Base-by-base conservation (phyloP, 495 filamentous ascomycete species). In the Xylaria intraflava region DNA sequence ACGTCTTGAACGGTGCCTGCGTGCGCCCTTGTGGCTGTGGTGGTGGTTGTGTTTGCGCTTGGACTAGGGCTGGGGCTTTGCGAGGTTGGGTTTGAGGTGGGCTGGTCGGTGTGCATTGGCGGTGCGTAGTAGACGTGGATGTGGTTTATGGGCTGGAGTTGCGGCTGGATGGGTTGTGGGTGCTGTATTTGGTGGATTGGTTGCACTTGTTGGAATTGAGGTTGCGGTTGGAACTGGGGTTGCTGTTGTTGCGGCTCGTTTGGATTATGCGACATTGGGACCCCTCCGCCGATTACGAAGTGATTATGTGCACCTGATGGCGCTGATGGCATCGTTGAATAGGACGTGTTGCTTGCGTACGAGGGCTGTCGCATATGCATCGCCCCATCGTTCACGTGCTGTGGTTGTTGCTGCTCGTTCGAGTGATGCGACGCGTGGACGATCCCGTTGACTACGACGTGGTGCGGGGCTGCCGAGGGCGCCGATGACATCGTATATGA, bases 71-170 rank as follows among this genome's bases (percentile, higher is more conserved):
- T 41, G 2, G 7, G 38, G 11, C 2, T 16, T 6, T 29, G 36
- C 17, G 48, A 24, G 2, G 48, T 27, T 35, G 48, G 2, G 17
- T 10, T 16, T 22, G 48, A n/a, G 16, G 6, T 8, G 35, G 14
- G 19, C 14, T 39, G 48, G 24, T 41, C 35, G 14, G 8, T 8
- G 10, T 12, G 14, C 0, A 44, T 44, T 11, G 52, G 44, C n/a
- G 52, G 44, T 26, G 44, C 26, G 38, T 55, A 55, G 52, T 55
- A 49, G 11, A 55, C 36, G 52, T 55, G 44, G 52, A 55, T 43
- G n/a, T 54, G 51, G 23, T 55, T 47, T 10, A 48, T 20, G 20
- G 44, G 52, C 29, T 48, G 52, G 14, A 43, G 24, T 12, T 49
- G 52, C 0, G 35, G 22, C 3, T n/a, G 19, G 0, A 12, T 6